phyloP scores from a whole-genome alignment of 257 asterid genomes.

The Solanum pinnatisectum region DNA sequence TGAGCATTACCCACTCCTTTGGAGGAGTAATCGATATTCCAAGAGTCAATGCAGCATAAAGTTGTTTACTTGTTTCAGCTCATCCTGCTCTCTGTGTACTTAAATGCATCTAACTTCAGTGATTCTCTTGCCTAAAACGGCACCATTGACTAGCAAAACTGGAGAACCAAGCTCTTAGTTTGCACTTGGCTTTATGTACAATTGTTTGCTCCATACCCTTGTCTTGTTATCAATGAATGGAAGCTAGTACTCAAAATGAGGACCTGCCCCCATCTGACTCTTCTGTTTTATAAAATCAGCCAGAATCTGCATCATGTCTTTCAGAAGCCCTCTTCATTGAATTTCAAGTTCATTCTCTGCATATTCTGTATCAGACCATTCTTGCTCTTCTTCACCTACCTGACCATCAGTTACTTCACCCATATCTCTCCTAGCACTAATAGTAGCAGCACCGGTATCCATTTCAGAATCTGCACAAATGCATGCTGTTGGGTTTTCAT shows the following conservation, averaged over 20 bases:
- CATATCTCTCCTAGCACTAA: not conserved
- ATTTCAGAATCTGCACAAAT: conserved; percentile 34
- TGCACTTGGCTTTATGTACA: not conserved
- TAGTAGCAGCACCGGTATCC: not conserved
- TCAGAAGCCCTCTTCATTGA: conserved; percentile 1
- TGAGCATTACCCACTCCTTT: not conserved
- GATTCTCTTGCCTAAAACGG: not conserved
- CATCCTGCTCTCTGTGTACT: not conserved
- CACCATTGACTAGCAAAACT: not conserved
- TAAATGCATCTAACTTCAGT: not conserved
- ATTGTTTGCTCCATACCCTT: not conserved
- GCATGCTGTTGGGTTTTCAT: conserved; percentile 63
- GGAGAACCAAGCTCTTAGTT: not conserved
- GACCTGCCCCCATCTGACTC: not conserved
- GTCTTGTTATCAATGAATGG: not conserved
- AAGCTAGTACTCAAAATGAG: not conserved
- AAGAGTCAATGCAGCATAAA: not conserved
- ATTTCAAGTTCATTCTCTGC: conserved; percentile 13
- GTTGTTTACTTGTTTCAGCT: not conserved
- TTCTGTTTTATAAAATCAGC: not conserved
- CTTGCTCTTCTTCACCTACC: conserved; percentile 35
- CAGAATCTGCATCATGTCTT: conserved; percentile 10
- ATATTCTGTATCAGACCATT: conserved; percentile 36
- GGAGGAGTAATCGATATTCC: not conserved
- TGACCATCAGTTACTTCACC: conserved; percentile 27